phyloP scores from a whole-genome alignment of 805 yeast genomes.

The Starmerella kuoi region DNA sequence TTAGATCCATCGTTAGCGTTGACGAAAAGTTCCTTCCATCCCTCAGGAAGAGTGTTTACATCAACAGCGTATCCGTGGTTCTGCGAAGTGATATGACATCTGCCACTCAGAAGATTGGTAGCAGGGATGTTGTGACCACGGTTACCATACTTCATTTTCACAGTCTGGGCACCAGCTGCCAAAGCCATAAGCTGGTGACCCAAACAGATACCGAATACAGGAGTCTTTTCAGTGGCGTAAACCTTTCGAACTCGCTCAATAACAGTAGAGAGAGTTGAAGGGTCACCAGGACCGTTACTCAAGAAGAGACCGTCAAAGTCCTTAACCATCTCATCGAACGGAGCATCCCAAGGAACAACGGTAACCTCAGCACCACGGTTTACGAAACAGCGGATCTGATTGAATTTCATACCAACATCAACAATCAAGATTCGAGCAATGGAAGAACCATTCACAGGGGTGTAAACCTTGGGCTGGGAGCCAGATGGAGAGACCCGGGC shows the following conservation, averaged over 20 bases:
- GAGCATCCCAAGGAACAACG: constrained; percentile 94
- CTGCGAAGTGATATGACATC: constrained; percentile 97
- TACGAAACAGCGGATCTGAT: constrained; percentile 94
- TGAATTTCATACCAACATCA: constrained; percentile 96
- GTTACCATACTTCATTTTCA: constrained; percentile 92
- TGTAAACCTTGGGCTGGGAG: constrained; percentile 52
- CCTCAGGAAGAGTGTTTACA: constrained; percentile 52
- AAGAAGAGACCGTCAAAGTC: constrained; percentile 88
- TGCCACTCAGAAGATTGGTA: constrained; percentile 76
- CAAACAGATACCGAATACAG: constrained; percentile 93
- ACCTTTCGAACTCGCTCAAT: constrained; percentile 48
- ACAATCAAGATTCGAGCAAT: constrained; percentile 69
- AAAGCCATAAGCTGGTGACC: constrained; percentile 95
- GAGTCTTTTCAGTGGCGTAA: constrained; percentile 58
- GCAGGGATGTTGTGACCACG: constrained; percentile 98
- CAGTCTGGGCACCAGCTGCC: constrained; percentile 88
- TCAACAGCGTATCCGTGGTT: constrained; percentile 99
- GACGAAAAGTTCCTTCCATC: constrained; percentile 90
- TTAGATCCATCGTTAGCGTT: constrained; percentile 95
- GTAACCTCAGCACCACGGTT: constrained; percentile 89
- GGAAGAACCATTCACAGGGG: constrained; percentile 44
- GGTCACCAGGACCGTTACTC: constrained; percentile 99
- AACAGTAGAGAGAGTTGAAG: constrained; percentile 64
- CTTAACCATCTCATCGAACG: constrained; percentile 50
- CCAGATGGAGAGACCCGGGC: constrained; percentile 62